Conservation (phyloP, 768 basidiomycete genomes). For the Boletus edulis region DNA sequence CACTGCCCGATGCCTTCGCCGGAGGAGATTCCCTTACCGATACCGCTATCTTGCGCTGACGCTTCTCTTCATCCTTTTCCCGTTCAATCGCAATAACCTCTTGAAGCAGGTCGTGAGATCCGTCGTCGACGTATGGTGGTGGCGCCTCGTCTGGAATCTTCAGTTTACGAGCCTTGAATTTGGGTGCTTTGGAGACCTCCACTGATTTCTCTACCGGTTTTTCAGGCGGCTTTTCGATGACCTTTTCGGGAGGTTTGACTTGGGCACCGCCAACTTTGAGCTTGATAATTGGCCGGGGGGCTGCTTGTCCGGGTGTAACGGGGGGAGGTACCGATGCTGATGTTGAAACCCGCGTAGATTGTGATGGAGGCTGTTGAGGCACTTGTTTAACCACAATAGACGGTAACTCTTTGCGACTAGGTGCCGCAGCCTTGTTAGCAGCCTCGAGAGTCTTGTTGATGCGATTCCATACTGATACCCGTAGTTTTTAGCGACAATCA, state of each 20-base stretch:
- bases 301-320: slow-evolving; percentile 27
- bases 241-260: slow-evolving; percentile 34
- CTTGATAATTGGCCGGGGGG: slow-evolving; percentile 61
- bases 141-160: slow-evolving; percentile 50
- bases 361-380: slow-evolving; percentile 18
- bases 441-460: slow-evolving; percentile 82
- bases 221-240: slow-evolving; percentile 26
- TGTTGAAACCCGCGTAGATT: slow-evolving; percentile 6
- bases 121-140: slow-evolving; percentile 73
- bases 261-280: slow-evolving; percentile 55
- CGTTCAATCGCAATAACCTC: slow-evolving; percentile 81
- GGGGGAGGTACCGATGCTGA: slow-evolving; percentile 15
- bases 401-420: slow-evolving; percentile 23
- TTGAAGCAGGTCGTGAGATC: slow-evolving; percentile 77
- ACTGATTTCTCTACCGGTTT: slow-evolving; percentile 25
- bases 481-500: slow-evolving; percentile 6
- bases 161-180: slow-evolving; percentile 41
- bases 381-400: slow-evolving; percentile 24
- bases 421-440: slow-evolving; percentile 44
- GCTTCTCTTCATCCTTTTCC: slow-evolving; percentile 56
- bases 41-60: slow-evolving; percentile 42
- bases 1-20: slow-evolving; percentile 37
- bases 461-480: slow-evolving; percentile 72
- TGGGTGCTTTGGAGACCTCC: slow-evolving; percentile 36
- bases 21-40: slow-evolving; percentile 37